These are phyloP conservation scores for Heracleum sosnowskyi DNA, from an alignment of 129 eudicot species.

Conservation along the genomic window DNA sequence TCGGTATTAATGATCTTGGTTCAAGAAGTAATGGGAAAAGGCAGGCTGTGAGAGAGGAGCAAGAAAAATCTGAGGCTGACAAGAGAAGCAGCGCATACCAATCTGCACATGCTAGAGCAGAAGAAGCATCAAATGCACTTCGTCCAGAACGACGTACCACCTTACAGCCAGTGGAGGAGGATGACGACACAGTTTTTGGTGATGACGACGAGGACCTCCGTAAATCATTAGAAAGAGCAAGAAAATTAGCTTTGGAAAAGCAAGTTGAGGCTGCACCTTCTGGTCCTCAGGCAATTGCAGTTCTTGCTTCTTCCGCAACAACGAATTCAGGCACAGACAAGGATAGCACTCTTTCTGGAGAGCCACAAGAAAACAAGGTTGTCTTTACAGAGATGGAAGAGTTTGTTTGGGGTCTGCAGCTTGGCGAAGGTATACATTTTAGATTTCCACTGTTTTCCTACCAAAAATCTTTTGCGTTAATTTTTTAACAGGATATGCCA, in stretches of 20 bases:
- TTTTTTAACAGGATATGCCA: neutral
- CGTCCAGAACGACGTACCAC: slow-evolving; percentile 34
- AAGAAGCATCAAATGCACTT: slow-evolving; percentile 84
- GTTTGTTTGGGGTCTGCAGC: slow-evolving; percentile 97
- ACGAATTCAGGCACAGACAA: slow-evolving; percentile 27
- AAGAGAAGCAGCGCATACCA: slow-evolving; percentile 67
- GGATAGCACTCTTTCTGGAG: slow-evolving; percentile 33
- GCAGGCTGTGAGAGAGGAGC: slow-evolving; percentile 60
- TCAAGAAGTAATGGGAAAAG: slow-evolving; percentile 70
- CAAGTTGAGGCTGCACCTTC: slow-evolving; percentile 33
- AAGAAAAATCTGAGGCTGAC: slow-evolving; percentile 75
- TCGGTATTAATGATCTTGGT: slow-evolving; percentile 81
- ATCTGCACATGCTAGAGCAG: slow-evolving; percentile 74
- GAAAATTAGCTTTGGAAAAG: slow-evolving; percentile 71
- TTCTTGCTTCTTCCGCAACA: slow-evolving; percentile 47
- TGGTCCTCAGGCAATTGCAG: slow-evolving; percentile 46
- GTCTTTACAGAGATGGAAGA: slow-evolving; percentile 98
- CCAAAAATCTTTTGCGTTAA: neutral
- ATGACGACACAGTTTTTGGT: slow-evolving; percentile 58
- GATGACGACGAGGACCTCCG: slow-evolving; percentile 89
- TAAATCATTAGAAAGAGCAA: slow-evolving; percentile 70
- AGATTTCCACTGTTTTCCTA: neutral
- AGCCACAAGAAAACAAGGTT: slow-evolving; percentile 64
- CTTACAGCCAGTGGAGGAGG: slow-evolving; percentile 42
- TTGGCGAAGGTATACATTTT: slow-evolving; percentile 57